Percentiles rank a stretch among this genome's conserved stretches.
These are phyloP conservation scores for Penicillium decumbens DNA, from an alignment of 2,329 filamentous ascomycete genomes.

Conservation along the genomic window DNA sequence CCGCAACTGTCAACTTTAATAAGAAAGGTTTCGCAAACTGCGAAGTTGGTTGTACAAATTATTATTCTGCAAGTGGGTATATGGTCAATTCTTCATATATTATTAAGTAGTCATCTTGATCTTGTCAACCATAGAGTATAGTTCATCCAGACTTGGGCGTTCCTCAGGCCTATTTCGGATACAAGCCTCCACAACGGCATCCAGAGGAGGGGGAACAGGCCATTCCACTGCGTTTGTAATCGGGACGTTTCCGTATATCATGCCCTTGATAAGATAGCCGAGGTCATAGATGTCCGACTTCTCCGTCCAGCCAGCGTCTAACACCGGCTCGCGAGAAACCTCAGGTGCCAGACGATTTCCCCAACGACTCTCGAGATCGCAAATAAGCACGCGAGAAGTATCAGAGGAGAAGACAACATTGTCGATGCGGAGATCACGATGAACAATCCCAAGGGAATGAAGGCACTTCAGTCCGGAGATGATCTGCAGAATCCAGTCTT, in stretches of 20 bases:
- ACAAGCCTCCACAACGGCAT: neutral
- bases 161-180: neutral
- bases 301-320: neutral
- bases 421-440: conserved; percentile 1
- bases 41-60: too few relatives aligned
- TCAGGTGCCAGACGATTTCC: neutral
- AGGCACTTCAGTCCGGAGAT: neutral
- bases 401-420: conserved; percentile 1
- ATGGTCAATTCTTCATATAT: too few relatives aligned
- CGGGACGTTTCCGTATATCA: neutral
- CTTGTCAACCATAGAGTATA: neutral
- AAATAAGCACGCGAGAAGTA: neutral
- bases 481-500: too few relatives aligned
- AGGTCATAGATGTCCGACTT: conserved; percentile 1
- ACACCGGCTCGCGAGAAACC: neutral
- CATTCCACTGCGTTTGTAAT: neutral
- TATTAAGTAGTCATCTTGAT: neutral
- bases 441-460: conserved; percentile 1
- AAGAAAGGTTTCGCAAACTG: too few relatives aligned
- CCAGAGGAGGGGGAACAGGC: neutral
- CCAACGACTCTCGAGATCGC: neutral
- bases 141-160: neutral
- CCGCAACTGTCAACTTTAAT: too few relatives aligned
- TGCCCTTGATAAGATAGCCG: neutral
- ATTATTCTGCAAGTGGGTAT: too few relatives aligned